These are phyloP conservation scores for barrel medic (Medicago truncatula) DNA, from an alignment of 306 rosid genomes.

Conservation along the genomic window DNA sequence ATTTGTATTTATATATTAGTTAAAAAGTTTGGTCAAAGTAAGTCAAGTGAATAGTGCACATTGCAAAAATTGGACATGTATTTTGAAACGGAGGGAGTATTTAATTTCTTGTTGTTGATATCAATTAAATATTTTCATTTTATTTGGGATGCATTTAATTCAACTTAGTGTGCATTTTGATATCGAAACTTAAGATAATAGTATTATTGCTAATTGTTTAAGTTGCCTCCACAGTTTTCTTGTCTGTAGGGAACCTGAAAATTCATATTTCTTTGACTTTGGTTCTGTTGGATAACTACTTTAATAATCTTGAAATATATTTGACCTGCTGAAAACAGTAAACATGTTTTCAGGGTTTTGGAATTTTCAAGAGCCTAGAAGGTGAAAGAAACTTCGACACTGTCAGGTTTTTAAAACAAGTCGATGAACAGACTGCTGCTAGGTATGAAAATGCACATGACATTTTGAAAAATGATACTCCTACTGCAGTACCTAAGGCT, in stretches of 20 bases:
- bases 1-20: no score
- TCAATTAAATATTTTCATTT: conserved; percentile 17
- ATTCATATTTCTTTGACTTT: conserved; percentile 14
- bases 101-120: background rate
- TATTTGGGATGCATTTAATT: background rate
- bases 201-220: background rate
- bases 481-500: conserved; percentile 51
- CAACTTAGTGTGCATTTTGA: background rate
- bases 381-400: conserved; percentile 89
- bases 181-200: conserved; percentile 4
- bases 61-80: no score
- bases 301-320: conserved; percentile 5
- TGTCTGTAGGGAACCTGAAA: no score
- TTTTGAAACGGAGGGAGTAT: no score
- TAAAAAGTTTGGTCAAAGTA: no score
- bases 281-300: conserved; percentile 30
- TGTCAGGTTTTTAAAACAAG: conserved; percentile 76
- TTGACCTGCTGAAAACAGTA: conserved; percentile 23
- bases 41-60: no score
- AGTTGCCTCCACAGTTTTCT: no score
- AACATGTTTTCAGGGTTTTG: conserved; percentile 73
- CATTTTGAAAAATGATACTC: conserved; percentile 74
- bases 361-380: conserved; percentile 78
- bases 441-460: conserved; percentile 84
- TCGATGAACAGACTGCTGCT: conserved; percentile 79